Conservation (phyloP, 352 stramenopile species). For the Globisporangium apiculatum region DNA sequence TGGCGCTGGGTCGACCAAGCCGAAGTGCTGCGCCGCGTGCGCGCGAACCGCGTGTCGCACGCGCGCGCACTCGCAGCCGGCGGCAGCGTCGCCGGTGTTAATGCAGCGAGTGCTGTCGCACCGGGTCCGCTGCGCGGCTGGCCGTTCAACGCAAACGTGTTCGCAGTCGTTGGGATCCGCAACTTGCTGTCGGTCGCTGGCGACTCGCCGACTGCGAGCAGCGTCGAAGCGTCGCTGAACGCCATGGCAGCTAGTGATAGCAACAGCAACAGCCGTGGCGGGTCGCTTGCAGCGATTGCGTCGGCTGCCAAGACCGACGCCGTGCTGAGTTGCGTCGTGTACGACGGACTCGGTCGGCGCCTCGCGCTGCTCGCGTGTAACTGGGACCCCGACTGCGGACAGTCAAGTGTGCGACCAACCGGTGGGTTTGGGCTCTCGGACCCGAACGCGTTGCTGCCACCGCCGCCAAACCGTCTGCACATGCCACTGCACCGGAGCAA, state of each 20-base stretch:
- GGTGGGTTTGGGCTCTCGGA: slow-evolving; percentile 16
- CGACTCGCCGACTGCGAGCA: slow-evolving; percentile 13
- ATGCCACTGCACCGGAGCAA: slow-evolving; percentile 44
- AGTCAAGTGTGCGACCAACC: slow-evolving; percentile 10
- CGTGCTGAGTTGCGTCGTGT: slow-evolving; percentile 62
- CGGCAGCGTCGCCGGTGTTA: slow-evolving; percentile 17
- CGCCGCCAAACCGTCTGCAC: slow-evolving; percentile 9
- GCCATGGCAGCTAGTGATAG: neutral
- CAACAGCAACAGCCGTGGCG: slow-evolving; percentile 3
- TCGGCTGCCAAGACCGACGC: slow-evolving; percentile 56
- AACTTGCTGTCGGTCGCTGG: slow-evolving; percentile 35
- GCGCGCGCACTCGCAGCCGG: slow-evolving; percentile 19
- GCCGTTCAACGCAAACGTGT: slow-evolving; percentile 57
- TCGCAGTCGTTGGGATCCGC: slow-evolving; percentile 60
- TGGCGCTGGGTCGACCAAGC: slow-evolving; percentile 86
- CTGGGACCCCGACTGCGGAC: slow-evolving; percentile 73
- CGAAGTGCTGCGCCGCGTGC: slow-evolving; percentile 59
- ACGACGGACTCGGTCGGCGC: slow-evolving; percentile 62
- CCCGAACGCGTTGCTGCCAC: slow-evolving; percentile 15
- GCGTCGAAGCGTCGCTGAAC: slow-evolving; percentile 10
- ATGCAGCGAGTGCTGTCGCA: slow-evolving; percentile 14
- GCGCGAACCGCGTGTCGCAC: slow-evolving; percentile 46
- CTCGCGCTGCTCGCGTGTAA: slow-evolving; percentile 72
- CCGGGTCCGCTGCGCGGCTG: slow-evolving; percentile 51
- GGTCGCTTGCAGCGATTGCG: slow-evolving; percentile 21